Percentiles rank a stretch among this genome's conserved stretches.
phyloP scores from a whole-genome alignment of 108 stramenopile genomes.

The Epipyxis sp. region DNA sequence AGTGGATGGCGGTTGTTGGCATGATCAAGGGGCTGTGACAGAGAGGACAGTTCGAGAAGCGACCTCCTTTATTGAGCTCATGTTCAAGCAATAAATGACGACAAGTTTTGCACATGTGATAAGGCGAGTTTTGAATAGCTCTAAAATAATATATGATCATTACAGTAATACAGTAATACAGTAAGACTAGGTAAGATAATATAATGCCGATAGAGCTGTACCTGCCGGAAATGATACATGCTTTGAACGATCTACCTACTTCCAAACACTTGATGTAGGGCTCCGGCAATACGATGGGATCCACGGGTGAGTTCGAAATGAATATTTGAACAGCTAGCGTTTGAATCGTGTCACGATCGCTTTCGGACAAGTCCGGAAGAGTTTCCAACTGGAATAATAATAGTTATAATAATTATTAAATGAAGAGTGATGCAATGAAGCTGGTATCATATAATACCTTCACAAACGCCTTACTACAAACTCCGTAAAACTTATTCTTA shows the following conservation, averaged over 20 bases:
- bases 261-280: slow-evolving; percentile 43
- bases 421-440: not conserved
- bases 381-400: slow-evolving; percentile 46
- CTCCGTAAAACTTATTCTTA: slow-evolving; percentile 50
- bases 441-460: slow-evolving; percentile 27
- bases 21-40: slow-evolving; percentile 50
- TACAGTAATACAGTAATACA: not conserved
- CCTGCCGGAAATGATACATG: slow-evolving; percentile 47
- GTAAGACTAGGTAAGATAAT: not conserved
- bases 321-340: slow-evolving; percentile 56
- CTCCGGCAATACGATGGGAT: slow-evolving; percentile 40
- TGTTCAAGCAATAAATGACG: slow-evolving; percentile 53
- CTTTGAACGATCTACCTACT: slow-evolving; percentile 47
- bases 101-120: slow-evolving; percentile 52
- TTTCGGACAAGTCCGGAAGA: slow-evolving; percentile 35
- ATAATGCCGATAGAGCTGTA: not conserved
- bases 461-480: slow-evolving; percentile 61
- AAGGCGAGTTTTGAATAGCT: slow-evolving; percentile 39
- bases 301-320: slow-evolving; percentile 39
- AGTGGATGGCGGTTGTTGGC: too few relatives aligned
- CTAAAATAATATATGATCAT: not conserved
- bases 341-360: slow-evolving; percentile 34
- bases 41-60: slow-evolving; percentile 46
- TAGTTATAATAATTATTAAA: not conserved
- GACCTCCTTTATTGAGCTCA: slow-evolving; percentile 36